A percentile compares a stretch with the other conserved stretches of the same genome.
These are phyloP conservation scores for Neoarthrinium moseri DNA, from an alignment of 2,329 filamentous ascomycete species.

Conservation along the genomic window DNA sequence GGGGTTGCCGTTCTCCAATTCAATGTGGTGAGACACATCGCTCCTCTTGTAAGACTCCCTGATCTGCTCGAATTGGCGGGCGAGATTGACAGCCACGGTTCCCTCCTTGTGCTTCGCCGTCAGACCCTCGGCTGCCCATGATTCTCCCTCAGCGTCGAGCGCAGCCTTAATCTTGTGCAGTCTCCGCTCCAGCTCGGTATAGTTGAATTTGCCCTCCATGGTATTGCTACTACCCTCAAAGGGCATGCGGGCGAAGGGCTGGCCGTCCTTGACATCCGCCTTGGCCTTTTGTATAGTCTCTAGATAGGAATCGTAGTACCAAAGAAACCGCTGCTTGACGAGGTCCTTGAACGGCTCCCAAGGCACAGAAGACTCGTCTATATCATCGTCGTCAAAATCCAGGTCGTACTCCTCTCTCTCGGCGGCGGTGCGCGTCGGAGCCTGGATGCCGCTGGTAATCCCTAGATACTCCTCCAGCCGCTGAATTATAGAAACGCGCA, in stretches of 20 bases:
- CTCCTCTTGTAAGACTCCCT: constrained; percentile 70
- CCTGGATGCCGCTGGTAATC: constrained; percentile 53
- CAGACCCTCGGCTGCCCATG: constrained; percentile 71
- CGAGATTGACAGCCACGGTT: constrained; percentile 77
- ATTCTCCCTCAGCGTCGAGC: constrained; percentile 68
- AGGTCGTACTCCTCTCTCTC: constrained; percentile 41
- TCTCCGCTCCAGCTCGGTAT: constrained; percentile 68
- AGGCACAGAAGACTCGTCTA: constrained; percentile 51
- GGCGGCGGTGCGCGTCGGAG: constrained; percentile 25
- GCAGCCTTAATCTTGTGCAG: constrained; percentile 66
- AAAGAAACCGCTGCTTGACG: constrained; percentile 87
- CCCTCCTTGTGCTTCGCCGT: constrained; percentile 62
- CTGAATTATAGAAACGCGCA: constrained; percentile 83
- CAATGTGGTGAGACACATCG: constrained; percentile 72
- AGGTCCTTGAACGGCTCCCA: constrained; percentile 90
- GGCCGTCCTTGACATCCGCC: constrained; percentile 60
- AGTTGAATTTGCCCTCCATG: constrained; percentile 88
- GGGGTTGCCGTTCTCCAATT: constrained; percentile 77
- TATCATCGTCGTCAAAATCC: constrained; percentile 39
- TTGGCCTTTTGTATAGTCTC: constrained; percentile 65
- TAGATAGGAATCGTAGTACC: constrained; percentile 92
- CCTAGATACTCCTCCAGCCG: constrained; percentile 77
- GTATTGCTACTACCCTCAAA: constrained; percentile 76
- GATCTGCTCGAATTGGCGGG: constrained; percentile 82
- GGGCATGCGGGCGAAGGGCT: constrained; percentile 75